Percentiles rank a stretch among this genome's conserved stretches.
These are phyloP conservation scores for Ogataea kodamae DNA, from an alignment of 805 yeast genomes.

Conservation along the genomic window DNA sequence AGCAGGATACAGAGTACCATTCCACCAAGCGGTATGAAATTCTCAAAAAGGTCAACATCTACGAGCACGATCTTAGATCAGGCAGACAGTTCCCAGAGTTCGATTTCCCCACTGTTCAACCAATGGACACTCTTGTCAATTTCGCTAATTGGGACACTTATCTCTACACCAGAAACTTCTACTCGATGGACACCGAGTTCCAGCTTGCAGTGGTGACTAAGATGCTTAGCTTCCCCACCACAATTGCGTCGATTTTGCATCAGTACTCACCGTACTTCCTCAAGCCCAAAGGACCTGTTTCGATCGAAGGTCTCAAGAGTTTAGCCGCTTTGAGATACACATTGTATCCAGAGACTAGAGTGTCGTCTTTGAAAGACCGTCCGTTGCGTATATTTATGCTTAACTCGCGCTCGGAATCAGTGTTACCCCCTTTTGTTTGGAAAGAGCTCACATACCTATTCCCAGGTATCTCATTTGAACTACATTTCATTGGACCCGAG, in stretches of 20 bases:
- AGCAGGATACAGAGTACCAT: conserved; percentile 71
- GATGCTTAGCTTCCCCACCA: conserved; percentile 87
- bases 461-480: conserved; percentile 78
- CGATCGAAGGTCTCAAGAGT: conserved; percentile 90
- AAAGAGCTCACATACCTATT: conserved; percentile 82
- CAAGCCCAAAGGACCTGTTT: conserved; percentile 81
- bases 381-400: conserved; percentile 86
- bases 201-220: conserved; percentile 94
- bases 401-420: conserved; percentile 91
- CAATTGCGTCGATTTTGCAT: conserved; percentile 80
- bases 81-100: conserved; percentile 96
- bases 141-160: conserved; percentile 88
- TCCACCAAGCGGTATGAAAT: conserved; percentile 59
- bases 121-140: conserved; percentile 69
- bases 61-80: conserved; percentile 91
- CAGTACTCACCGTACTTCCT: conserved; percentile 80
- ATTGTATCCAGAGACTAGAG: conserved; percentile 66
- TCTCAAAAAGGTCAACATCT: conserved; percentile 82
- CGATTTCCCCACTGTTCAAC: conserved; percentile 82
- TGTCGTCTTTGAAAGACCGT: conserved; percentile 68
- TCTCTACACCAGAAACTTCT: conserved; percentile 87
- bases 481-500: conserved; percentile 95
- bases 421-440: conserved; percentile 94
- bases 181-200: conserved; percentile 95
- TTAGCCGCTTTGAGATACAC: conserved; percentile 90